These are phyloP conservation scores for Lippia alba DNA, from an alignment of 305 asterid species.

Conservation along the genomic window DNA sequence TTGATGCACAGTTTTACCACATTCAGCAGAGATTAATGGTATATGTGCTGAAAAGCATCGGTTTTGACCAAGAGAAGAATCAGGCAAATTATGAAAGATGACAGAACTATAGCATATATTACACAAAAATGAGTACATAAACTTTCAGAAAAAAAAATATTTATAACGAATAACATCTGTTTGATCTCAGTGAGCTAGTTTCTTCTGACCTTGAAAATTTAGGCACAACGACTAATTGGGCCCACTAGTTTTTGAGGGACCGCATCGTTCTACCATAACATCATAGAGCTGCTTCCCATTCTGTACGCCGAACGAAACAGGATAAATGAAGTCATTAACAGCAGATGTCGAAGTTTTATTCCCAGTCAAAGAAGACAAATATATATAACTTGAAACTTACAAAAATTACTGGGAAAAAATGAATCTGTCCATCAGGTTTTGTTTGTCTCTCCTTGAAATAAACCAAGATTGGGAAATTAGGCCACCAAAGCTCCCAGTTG, in stretches of 20 bases:
- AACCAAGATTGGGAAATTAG: slow-evolving; percentile 84
- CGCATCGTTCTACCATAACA: slow-evolving; percentile 83
- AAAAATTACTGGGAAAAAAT: slow-evolving; percentile 80
- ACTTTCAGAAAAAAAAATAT: background rate
- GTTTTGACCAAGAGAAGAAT: too few relatives aligned
- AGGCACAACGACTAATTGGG: slow-evolving; percentile 48
- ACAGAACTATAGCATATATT: too few relatives aligned
- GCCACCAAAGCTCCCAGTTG: slow-evolving; percentile 99
- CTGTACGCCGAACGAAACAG: slow-evolving; percentile 36
- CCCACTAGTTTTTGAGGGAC: slow-evolving; percentile 82
- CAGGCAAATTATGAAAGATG: too few relatives aligned
- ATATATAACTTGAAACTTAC: slow-evolving; percentile 46
- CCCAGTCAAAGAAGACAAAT: slow-evolving; percentile 31
- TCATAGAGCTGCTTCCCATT: slow-evolving; percentile 90
- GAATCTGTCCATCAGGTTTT: slow-evolving; percentile 88
- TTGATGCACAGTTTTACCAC: too few relatives aligned
- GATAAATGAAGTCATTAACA: slow-evolving; percentile 21
- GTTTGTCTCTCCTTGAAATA: slow-evolving; percentile 94
- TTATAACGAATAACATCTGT: background rate
- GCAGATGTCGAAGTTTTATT: slow-evolving; percentile 13
- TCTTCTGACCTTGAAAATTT: slow-evolving; percentile 25
- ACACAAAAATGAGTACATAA: background rate
- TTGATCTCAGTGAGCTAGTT: slow-evolving; percentile 26
- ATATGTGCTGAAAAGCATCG: too few relatives aligned
- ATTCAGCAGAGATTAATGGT: too few relatives aligned